phyloP scores from a whole-genome alignment of 306 rosid genomes.

The Prinsepia uniflora region DNA sequence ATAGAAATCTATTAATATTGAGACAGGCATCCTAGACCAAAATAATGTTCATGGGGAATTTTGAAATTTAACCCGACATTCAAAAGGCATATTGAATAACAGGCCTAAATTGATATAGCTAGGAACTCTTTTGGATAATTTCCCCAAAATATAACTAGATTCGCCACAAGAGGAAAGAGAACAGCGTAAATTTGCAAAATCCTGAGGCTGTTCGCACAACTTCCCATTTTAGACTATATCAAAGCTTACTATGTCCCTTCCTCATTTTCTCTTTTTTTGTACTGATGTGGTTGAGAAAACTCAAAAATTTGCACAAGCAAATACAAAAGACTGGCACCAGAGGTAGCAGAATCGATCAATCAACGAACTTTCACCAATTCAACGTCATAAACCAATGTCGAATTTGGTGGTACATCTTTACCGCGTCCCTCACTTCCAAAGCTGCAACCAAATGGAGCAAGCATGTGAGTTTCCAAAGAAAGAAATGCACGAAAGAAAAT shows the following conservation, averaged over 20 bases:
- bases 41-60: too few species aligned
- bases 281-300: conserved; percentile 6
- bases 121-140: too few species aligned
- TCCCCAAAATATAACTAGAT: too few species aligned
- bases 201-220: neutral
- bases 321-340: neutral
- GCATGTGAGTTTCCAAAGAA: conserved; percentile 8
- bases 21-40: too few species aligned
- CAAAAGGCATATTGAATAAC: too few species aligned
- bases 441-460: conserved; percentile 40
- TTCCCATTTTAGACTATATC: neutral
- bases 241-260: neutral
- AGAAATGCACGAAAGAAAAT: neutral
- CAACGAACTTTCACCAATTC: conserved; percentile 67
- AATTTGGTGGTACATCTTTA: conserved; percentile 51
- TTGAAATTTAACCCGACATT: too few species aligned
- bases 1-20: too few species aligned
- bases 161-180: too few species aligned
- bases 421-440: conserved; percentile 40
- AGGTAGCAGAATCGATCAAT: conserved; percentile 7
- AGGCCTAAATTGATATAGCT: too few species aligned
- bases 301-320: neutral
- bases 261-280: neutral
- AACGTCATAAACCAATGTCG: conserved; percentile 75
- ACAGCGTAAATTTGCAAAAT: neutral